Conservation (phyloP, 495 filamentous ascomycete genomes). For the Talaromyces adpressus region DNA sequence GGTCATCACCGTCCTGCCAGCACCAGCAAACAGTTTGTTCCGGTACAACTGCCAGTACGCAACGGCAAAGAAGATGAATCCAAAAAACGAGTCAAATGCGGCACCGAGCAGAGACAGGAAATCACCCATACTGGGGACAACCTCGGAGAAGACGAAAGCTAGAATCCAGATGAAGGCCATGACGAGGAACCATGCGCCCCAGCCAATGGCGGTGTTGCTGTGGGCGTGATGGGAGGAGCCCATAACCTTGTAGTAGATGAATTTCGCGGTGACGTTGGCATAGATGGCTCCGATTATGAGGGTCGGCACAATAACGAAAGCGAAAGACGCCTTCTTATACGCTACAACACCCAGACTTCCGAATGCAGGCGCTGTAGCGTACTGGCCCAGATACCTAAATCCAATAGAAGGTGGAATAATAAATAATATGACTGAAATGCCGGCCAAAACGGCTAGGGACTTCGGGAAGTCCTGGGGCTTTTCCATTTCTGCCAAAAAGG, state of each 20-base stretch:
- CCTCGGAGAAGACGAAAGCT: slow-evolving; percentile 80
- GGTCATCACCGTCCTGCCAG: slow-evolving; percentile 54
- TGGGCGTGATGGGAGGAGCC: slow-evolving; percentile 66
- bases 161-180: slow-evolving; percentile 65
- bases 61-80: slow-evolving; percentile 90
- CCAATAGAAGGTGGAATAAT: slow-evolving; percentile 65
- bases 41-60: slow-evolving; percentile 77
- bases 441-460: slow-evolving; percentile 78
- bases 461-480: slow-evolving; percentile 83
- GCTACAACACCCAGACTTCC: slow-evolving; percentile 62
- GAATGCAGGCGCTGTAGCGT: slow-evolving; percentile 75
- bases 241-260: slow-evolving; percentile 81
- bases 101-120: slow-evolving; percentile 80
- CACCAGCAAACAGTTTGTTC: slow-evolving; percentile 53
- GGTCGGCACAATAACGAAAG: slow-evolving; percentile 86
- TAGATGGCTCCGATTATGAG: slow-evolving; percentile 87
- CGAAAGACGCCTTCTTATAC: slow-evolving; percentile 77
- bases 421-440: slow-evolving; percentile 76
- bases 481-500: slow-evolving; percentile 60
- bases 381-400: slow-evolving; percentile 77
- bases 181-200: slow-evolving; percentile 69
- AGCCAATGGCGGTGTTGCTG: slow-evolving; percentile 74
- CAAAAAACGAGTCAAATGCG: slow-evolving; percentile 87
- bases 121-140: slow-evolving; percentile 85
- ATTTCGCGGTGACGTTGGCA: slow-evolving; percentile 77